Evolutionary conservation across 2,329 filamentous ascomycete species (phyloP), one percentile per base, ranked within the genome.

Genomic region (Epichloe bromicola): DNA sequence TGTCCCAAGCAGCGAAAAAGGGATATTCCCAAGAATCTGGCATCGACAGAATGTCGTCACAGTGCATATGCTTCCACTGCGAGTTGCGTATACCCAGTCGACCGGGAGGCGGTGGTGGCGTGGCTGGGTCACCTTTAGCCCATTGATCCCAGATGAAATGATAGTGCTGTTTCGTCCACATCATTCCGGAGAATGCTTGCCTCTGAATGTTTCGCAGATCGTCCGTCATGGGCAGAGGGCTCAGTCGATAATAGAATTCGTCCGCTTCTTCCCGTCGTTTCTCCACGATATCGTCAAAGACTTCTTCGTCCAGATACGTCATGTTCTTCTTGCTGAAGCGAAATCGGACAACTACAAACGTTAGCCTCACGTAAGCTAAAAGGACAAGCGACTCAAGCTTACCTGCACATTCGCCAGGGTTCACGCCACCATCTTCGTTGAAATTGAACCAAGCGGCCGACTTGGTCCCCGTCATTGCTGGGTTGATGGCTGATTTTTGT

Each of bases 1-100:
- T 91, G 66, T 97, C 91, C 91, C 91, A 97, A 4, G 91, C 91
- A 19, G 90, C 90, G 65, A 96, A 96, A 73, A 96, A 97, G 0
- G 91, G 91, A 60, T 97, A 97, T 63, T 97, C 91, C 91, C 91
- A 97, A 0, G 90, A 95, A 66, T 97, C 91, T 1, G 91, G 93
- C 91, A 97, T 96, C 1, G 91, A 96, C 36, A 97, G 68, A 55
- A 97, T 89, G 64, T 97, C 91, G 58, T 97, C 93, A 59, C 95
- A 81, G 67, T 96, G 79, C 76, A 97, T 82, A 67, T 97, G 91
- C 63, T 86, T 94, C 93, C 93, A 97, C 55, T 94, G 82, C 38
- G 80, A 73, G 63, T 97, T 97, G 54, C 91, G 82, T 51, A 97
- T 78, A 3, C 79, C 75, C 66, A 93, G 95, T 51, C 91, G 79